These are phyloP conservation scores for Ceratocystis albifundus DNA, from an alignment of 2,329 filamentous ascomycete genomes.

Conservation along the genomic window DNA sequence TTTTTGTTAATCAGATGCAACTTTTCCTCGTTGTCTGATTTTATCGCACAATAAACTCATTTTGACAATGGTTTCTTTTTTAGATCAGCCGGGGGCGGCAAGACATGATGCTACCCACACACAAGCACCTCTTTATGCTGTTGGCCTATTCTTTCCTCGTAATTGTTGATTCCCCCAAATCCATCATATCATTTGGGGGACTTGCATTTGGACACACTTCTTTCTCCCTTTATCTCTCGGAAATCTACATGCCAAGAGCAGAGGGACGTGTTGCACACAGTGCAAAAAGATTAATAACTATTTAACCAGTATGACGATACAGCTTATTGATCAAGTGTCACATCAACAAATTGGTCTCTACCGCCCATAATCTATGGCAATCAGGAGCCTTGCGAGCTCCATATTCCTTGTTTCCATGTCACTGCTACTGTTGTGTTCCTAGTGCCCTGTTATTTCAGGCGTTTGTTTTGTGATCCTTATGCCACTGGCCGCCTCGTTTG, in stretches of 20 bases:
- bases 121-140: not conserved
- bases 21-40: not conserved
- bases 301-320: not conserved
- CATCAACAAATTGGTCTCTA: not conserved
- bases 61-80: not conserved
- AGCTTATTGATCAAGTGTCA: not conserved
- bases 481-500: not conserved
- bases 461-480: not conserved
- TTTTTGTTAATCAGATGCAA: not conserved
- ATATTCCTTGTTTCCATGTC: not conserved
- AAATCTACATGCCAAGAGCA: slow-evolving; percentile 1
- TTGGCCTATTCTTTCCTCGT: slow-evolving; percentile 10
- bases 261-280: not conserved
- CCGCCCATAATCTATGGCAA: not conserved
- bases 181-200: not conserved
- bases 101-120: slow-evolving; percentile 2
- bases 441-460: not conserved
- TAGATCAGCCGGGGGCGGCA: not conserved
- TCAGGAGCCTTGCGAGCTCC: not conserved
- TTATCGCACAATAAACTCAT: not conserved
- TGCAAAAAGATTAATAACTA: not conserved
- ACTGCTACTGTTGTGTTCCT: not conserved
- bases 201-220: not conserved
- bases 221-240: not conserved
- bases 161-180: not conserved